Percentiles rank a stretch among this genome's conserved stretches.
phyloP scores from a whole-genome alignment of 2,329 filamentous ascomycete species.

The Botrytis deweyae region DNA sequence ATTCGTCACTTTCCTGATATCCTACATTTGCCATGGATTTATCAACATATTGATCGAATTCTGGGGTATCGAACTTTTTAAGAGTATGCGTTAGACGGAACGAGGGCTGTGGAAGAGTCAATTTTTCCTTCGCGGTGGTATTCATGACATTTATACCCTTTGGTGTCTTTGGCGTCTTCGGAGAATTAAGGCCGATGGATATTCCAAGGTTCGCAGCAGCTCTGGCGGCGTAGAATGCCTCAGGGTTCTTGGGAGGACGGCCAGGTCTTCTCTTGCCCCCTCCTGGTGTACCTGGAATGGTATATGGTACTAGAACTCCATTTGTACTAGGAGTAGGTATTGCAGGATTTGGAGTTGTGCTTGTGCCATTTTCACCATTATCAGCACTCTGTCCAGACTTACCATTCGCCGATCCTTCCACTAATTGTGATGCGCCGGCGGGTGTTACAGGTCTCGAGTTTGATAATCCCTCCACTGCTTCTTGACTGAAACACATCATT shows the following conservation, averaged over 20 bases:
- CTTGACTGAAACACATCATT: slow-evolving; percentile 75
- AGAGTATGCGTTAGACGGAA: slow-evolving; percentile 80
- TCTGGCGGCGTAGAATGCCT: slow-evolving; percentile 55
- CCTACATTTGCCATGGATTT: slow-evolving; percentile 94
- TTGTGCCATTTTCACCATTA: slow-evolving; percentile 29
- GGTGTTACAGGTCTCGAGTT: slow-evolving; percentile 48
- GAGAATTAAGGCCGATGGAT: slow-evolving; percentile 11
- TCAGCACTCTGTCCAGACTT: slow-evolving; percentile 32
- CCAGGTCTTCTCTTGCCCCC: slow-evolving; percentile 59
- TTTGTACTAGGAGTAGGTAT: slow-evolving; percentile 31
- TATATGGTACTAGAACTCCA: slow-evolving; percentile 28
- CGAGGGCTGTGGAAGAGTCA: slow-evolving; percentile 74
- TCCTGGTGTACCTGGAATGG: slow-evolving; percentile 41
- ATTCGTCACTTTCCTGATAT: slow-evolving; percentile 93
- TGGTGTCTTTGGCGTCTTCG: slow-evolving; percentile 51
- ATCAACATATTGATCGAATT: slow-evolving; percentile 87
- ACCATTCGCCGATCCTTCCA: slow-evolving; percentile 45
- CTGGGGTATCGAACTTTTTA: slow-evolving; percentile 78
- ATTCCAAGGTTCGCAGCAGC: slow-evolving; percentile 40
- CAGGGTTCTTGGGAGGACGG: slow-evolving; percentile 61
- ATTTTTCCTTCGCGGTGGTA: slow-evolving; percentile 75
- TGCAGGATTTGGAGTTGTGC: slow-evolving; percentile 33
- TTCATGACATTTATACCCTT: slow-evolving; percentile 75
- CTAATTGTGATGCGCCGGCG: slow-evolving; percentile 39
- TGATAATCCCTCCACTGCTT: slow-evolving; percentile 77